Conservation (phyloP, 495 filamentous ascomycete species). For the Neurospora tetrasperma region DNA sequence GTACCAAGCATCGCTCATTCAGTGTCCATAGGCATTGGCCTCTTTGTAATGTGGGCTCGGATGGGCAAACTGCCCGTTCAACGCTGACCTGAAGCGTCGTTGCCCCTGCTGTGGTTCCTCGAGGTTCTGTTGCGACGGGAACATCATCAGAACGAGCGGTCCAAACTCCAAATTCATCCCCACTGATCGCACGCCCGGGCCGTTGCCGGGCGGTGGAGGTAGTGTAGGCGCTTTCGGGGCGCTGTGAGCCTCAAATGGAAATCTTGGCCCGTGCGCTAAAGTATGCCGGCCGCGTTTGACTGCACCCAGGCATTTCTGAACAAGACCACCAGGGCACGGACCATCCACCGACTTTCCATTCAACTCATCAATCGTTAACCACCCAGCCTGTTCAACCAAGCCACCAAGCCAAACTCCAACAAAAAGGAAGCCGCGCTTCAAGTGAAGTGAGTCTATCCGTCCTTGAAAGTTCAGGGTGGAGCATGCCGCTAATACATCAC, state of each 20-base stretch:
- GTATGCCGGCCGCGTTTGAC: not conserved
- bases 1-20: not conserved
- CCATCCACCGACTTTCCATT: not conserved
- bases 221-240: too few species aligned
- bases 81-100: too few species aligned
- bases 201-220: not conserved
- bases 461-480: conserved; percentile 1
- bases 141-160: not conserved
- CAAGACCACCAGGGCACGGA: not conserved
- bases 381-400: not conserved
- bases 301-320: not conserved
- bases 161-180: not conserved
- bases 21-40: not conserved
- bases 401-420: not conserved
- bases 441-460: not conserved
- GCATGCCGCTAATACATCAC: not conserved
- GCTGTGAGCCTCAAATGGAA: not conserved
- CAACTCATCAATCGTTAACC: not conserved
- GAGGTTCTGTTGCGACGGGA: not conserved
- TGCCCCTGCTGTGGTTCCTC: not conserved
- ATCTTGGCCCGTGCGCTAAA: not conserved
- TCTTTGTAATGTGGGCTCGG: not conserved
- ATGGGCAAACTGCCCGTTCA: not conserved
- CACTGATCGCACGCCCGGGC: not conserved
- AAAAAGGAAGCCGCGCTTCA: not conserved